phyloP scores from a whole-genome alignment of 805 yeast species.

The Isabelozyma rhagii region DNA sequence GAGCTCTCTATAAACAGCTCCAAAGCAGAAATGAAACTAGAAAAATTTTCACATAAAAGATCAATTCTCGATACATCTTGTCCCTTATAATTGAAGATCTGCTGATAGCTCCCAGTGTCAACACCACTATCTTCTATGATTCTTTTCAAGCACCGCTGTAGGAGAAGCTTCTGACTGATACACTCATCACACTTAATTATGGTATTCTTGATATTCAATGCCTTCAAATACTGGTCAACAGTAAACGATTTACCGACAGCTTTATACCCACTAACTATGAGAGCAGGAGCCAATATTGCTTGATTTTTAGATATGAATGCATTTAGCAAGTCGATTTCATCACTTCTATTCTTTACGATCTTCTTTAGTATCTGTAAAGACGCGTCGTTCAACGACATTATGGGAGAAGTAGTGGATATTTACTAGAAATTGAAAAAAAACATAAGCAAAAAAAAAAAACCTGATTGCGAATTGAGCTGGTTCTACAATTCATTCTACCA shows the following conservation, averaged over 20 bases:
- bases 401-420: background rate
- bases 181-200: slow-evolving; percentile 45
- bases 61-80: slow-evolving; percentile 22
- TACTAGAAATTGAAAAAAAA: background rate
- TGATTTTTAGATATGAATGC: slow-evolving; percentile 30
- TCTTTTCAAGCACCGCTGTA: slow-evolving; percentile 39
- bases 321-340: slow-evolving; percentile 32
- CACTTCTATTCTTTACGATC: slow-evolving; percentile 24
- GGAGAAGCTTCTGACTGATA: slow-evolving; percentile 36
- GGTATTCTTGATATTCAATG: slow-evolving; percentile 22
- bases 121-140: slow-evolving; percentile 36
- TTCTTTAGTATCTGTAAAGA: slow-evolving; percentile 3
- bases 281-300: slow-evolving; percentile 26
- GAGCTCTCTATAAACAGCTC: slow-evolving; percentile 34
- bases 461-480: background rate
- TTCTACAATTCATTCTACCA: background rate
- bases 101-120: slow-evolving; percentile 14
- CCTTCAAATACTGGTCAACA: slow-evolving; percentile 26
- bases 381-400: background rate
- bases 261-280: slow-evolving; percentile 47
- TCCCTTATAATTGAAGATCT: slow-evolving; percentile 22
- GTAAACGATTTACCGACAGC: slow-evolving; percentile 48
- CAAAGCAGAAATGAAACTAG: slow-evolving; percentile 37
- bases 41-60: slow-evolving; percentile 37
- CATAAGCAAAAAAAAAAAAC: background rate